A percentile compares a stretch with the other conserved stretches of the same genome.
Evolutionary conservation across 1,139 yeast genomes (phyloP).

Genomic region (Lodderomyces jiufengensis): DNA sequence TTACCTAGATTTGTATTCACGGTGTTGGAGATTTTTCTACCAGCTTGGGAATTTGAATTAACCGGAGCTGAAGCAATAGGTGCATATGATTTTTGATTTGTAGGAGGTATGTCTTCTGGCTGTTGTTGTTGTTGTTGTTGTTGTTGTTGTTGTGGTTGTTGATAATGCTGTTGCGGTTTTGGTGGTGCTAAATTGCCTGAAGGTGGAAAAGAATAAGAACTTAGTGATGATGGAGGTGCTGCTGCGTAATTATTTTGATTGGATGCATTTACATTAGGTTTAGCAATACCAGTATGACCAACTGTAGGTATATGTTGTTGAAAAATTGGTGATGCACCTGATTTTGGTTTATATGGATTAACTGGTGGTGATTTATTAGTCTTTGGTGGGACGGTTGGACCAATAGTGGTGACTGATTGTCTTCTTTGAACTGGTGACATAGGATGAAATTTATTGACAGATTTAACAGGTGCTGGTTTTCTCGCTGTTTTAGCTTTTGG

Average conservation of each 20-base stretch:
- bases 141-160: slow-evolving; percentile 2
- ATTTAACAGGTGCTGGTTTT: slow-evolving; percentile 22
- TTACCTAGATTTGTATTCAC: slow-evolving; percentile 22
- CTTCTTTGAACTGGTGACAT: slow-evolving; percentile 5
- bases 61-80: slow-evolving; percentile 2
- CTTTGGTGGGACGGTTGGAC: slow-evolving; percentile 9
- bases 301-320: slow-evolving; percentile 13
- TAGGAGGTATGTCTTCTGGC: slow-evolving; percentile 11
- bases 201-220: slow-evolving; percentile 3
- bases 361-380: slow-evolving; percentile 16
- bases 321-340: slow-evolving; percentile 15
- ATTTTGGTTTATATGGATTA: slow-evolving; percentile 17
- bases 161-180: too few species aligned
- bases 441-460: slow-evolving; percentile 13
- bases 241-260: slow-evolving; percentile 5
- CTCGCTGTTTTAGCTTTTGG: slow-evolving; percentile 29
- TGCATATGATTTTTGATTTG: neutral
- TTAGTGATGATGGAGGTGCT: slow-evolving; percentile 1
- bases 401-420: slow-evolving; percentile 4
- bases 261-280: slow-evolving; percentile 18
- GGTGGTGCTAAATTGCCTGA: slow-evolving; percentile 6
- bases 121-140: slow-evolving; percentile 9
- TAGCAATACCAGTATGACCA: slow-evolving; percentile 13
- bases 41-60: neutral
- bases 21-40: slow-evolving; percentile 6